Evolutionary conservation across 768 basidiomycete species (phyloP).

Genomic region (Coprinellus aureogranulatus): DNA sequence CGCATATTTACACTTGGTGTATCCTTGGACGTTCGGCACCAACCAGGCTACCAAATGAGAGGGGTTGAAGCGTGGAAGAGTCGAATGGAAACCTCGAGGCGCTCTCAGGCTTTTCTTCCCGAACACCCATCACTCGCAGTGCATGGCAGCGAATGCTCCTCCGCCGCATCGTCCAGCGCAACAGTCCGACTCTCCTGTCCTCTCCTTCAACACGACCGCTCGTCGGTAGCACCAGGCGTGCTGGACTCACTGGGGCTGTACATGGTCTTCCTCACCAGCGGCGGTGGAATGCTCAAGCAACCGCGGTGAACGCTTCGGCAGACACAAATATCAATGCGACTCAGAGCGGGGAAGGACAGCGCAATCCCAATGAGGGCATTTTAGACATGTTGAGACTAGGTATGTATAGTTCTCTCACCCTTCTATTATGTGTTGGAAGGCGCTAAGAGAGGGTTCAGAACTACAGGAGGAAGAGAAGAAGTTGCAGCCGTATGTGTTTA

Average conservation of each 20-base stretch:
- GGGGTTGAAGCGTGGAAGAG: too few relatives aligned
- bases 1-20: neutral
- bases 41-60: too few relatives aligned
- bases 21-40: neutral
- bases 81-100: neutral
- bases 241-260: too few relatives aligned
- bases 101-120: neutral
- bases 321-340: too few relatives aligned
- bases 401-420: neutral
- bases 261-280: too few relatives aligned
- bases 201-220: neutral
- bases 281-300: too few relatives aligned
- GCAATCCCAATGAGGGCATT: neutral
- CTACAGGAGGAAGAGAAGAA: conserved; percentile 42
- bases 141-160: conserved; percentile 11
- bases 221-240: neutral
- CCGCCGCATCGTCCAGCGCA: conserved; percentile 8
- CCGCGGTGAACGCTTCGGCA: too few relatives aligned
- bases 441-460: conserved; percentile 23
- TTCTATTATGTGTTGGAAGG: neutral
- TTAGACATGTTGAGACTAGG: conserved; percentile 6
- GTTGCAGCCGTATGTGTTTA: conserved; percentile 40
- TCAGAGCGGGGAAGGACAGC: neutral
- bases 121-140: neutral
- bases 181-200: conserved; percentile 6